Conservation (phyloP, 306 rosid species). For the Vigna trinervia region DNA sequence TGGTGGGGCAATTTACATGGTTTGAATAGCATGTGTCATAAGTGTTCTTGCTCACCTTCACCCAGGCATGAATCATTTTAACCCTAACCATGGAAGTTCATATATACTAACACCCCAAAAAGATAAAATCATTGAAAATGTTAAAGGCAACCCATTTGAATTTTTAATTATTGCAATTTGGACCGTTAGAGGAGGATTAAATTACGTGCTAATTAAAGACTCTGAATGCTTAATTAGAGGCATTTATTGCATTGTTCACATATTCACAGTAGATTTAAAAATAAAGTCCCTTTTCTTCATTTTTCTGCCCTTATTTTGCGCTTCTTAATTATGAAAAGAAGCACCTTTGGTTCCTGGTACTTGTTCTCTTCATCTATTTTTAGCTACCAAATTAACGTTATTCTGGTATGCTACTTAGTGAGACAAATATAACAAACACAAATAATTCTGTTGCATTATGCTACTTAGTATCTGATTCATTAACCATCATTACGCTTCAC, state of each 20-base stretch:
- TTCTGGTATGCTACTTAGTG: slow-evolving; percentile 8
- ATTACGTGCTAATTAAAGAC: slow-evolving; percentile 1
- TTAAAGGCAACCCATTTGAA: slow-evolving; percentile 43
- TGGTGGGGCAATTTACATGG: slow-evolving; percentile 11
- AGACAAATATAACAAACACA: slow-evolving; percentile 33
- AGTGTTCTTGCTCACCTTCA: slow-evolving; percentile 38
- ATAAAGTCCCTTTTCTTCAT: neutral
- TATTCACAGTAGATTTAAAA: neutral
- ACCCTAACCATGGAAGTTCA: slow-evolving; percentile 23
- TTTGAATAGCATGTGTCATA: slow-evolving; percentile 29
- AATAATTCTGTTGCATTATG: slow-evolving; percentile 12
- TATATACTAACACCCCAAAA: neutral
- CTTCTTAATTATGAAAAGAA: slow-evolving; percentile 22
- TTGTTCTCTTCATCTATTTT: slow-evolving; percentile 21
- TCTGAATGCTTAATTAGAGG: slow-evolving; percentile 21
- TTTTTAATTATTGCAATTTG: slow-evolving; percentile 35
- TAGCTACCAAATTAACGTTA: slow-evolving; percentile 8
- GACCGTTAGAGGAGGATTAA: slow-evolving; percentile 28
- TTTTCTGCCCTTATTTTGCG: neutral
- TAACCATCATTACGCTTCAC: slow-evolving; percentile 44
- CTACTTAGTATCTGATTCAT: slow-evolving; percentile 2
- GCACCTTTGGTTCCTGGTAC: neutral
- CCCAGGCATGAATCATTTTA: slow-evolving; percentile 35
- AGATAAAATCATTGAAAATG: slow-evolving; percentile 20
- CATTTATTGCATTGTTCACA: neutral